Conservation (phyloP, 179 eudicot species). For the Patellifolia procumbens region DNA sequence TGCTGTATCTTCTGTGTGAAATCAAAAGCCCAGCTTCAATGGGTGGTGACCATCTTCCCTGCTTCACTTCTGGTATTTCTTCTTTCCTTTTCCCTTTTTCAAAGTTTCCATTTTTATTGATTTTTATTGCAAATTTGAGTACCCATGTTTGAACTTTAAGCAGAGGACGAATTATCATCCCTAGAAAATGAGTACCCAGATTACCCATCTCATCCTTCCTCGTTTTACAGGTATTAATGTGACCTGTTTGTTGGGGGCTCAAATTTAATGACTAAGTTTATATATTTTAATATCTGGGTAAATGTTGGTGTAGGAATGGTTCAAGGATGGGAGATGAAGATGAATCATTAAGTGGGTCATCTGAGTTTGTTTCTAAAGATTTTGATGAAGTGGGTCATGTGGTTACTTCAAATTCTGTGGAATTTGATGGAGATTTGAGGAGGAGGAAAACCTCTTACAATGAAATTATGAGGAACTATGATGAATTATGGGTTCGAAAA, state of each 20-base stretch:
- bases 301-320: conserved; percentile 26
- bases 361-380: conserved; percentile 30
- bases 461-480: conserved; percentile 54
- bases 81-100: conserved; percentile 5
- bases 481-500: conserved; percentile 35
- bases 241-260: neutral
- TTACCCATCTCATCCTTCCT: conserved; percentile 23
- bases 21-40: conserved; percentile 17
- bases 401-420: conserved; percentile 26
- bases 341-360: conserved; percentile 31
- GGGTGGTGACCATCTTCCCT: conserved; percentile 41
- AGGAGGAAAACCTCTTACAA: conserved; percentile 35
- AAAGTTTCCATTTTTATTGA: conserved; percentile 14
- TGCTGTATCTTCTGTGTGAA: neutral
- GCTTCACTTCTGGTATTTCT: conserved; percentile 25
- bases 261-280: neutral
- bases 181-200: conserved; percentile 31
- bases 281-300: neutral
- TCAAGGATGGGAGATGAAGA: conserved; percentile 32
- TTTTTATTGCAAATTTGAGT: conserved; percentile 6
- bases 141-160: conserved; percentile 1
- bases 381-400: conserved; percentile 28
- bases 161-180: conserved; percentile 40
- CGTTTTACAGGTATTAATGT: conserved; percentile 30
- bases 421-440: conserved; percentile 41